Percentiles rank a stretch among this genome's conserved stretches.
Evolutionary conservation across 306 rosid genomes (phyloP).

Genomic region (Fragaria ananassa): DNA sequence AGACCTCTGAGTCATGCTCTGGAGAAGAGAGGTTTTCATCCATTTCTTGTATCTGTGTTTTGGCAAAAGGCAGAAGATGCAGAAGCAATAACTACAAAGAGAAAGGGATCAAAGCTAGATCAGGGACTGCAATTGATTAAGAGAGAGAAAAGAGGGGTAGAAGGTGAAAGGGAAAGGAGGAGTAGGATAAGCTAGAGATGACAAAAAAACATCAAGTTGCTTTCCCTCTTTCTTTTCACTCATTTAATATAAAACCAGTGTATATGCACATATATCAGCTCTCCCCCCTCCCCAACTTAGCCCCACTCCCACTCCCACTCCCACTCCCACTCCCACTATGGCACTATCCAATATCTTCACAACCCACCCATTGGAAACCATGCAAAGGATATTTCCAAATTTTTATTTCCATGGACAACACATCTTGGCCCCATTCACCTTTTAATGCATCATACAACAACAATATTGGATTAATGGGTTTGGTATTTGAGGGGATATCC

Average conservation of each 20-base stretch:
- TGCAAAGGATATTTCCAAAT: constrained; percentile 22
- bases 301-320: constrained; percentile 52
- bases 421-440: constrained; percentile 12
- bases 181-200: constrained; percentile 22
- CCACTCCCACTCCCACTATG: constrained; percentile 50
- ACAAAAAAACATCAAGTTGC: constrained; percentile 46
- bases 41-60: constrained; percentile 16
- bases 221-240: constrained; percentile 37
- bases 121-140: constrained; percentile 29
- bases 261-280: constrained; percentile 1
- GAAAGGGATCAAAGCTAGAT: constrained; percentile 32
- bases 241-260: constrained; percentile 45
- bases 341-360: constrained; percentile 31
- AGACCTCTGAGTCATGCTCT: constrained; percentile 40
- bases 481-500: neutral
- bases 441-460: neutral
- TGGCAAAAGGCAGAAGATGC: constrained; percentile 21
- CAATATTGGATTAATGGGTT: neutral
- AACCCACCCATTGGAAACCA: constrained; percentile 15
- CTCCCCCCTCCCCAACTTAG: constrained; percentile 31
- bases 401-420: neutral
- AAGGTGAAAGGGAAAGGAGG: constrained; percentile 13
- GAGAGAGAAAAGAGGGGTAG: constrained; percentile 35
- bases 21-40: constrained; percentile 35
- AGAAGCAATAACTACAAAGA: constrained; percentile 10